phyloP scores from a whole-genome alignment of 768 basidiomycete genomes.

The Cystofilobasidium ferigula region DNA sequence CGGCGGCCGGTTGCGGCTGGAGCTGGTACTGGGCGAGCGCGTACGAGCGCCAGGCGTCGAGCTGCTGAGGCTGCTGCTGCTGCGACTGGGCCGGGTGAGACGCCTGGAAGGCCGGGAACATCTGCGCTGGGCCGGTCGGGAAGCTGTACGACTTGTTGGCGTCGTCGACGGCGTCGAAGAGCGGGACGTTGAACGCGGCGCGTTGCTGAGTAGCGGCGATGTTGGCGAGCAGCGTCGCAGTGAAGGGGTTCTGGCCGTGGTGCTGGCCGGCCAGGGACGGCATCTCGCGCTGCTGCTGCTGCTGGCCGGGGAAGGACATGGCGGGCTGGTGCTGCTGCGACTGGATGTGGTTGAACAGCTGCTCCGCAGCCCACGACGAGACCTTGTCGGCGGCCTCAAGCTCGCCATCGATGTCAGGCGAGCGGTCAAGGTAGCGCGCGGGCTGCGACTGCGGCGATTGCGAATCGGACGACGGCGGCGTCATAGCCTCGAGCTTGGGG shows the following conservation, averaged over 20 bases:
- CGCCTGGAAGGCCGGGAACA: no score
- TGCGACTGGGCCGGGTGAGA: background rate
- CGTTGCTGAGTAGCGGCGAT: slow-evolving; percentile 20
- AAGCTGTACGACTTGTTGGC: slow-evolving; percentile 12
- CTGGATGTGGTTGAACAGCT: slow-evolving; percentile 17
- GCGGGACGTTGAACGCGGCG: background rate
- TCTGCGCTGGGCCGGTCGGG: slow-evolving; percentile 12
- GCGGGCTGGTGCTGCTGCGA: slow-evolving; percentile 25
- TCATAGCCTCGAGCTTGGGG: slow-evolving; percentile 12
- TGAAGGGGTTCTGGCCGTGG: slow-evolving; percentile 22
- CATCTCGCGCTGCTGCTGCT: background rate
- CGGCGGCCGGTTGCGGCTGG: background rate
- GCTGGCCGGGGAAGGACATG: background rate
- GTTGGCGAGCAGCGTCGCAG: slow-evolving; percentile 9
- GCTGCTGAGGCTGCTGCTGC: background rate
- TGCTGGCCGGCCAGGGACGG: slow-evolving; percentile 13
- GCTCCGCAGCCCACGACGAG: slow-evolving; percentile 22
- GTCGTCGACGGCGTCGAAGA: background rate
- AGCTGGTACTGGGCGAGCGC: slow-evolving; percentile 18
- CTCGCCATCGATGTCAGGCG: background rate
- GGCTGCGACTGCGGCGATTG: slow-evolving; percentile 1
- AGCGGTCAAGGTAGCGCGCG: background rate
- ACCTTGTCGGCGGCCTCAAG: slow-evolving; percentile 18
- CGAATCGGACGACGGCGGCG: slow-evolving; percentile 10
- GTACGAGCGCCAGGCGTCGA: slow-evolving; percentile 18